Base-by-base conservation (phyloP, 257 asterid species). In the Handroanthus guayacan region DNA sequence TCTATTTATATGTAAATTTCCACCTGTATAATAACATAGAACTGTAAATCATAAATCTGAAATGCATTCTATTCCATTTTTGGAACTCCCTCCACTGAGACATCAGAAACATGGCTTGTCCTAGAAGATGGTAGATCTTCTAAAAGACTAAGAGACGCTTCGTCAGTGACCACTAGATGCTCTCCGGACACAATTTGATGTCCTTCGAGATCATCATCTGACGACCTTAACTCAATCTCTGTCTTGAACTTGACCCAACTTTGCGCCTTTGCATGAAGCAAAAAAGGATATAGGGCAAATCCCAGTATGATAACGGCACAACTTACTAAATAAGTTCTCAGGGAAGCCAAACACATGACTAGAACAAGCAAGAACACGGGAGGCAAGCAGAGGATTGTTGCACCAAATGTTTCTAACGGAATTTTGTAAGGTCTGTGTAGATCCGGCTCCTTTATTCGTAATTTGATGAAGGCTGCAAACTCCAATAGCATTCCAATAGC, bases 401-500 rank as follows among this genome's bases (percentile, higher is more conserved):
- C 90, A 2, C 96, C 94, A 50, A 85, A 67, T 18, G 96, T 92
- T 62, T 81, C 78, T 2, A 95, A 60, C 3, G 99, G 98, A 68
- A 95, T 87, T 73, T 77, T 91, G 90, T 89, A 95, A 58, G 99
- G 99, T 72, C 98, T 86, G 69, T 85, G 92, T 48, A 95, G 95
- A n/a, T 87, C 90, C 4, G 97, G 97, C 75, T 80, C 90, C 76
- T 79, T 80, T 38, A 90, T 87, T 80, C 98, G 80, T 72, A 95
- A 71, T 14, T 77, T 87, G 81, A 95, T 78, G 89, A 92, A 95
- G 41, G 99, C 97, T 62, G 96, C 98, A 78, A 95, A 87, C 80
- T 95, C 99, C 11, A 95, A 91, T 36, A 92, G 85, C 98, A 92
- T 95, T 54, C 98, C 99, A 0, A 91, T 50, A 6, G 99, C 88